phyloP scores from a whole-genome alignment of 164 flowering plant species.

The Nymphaea thermarum region DNA sequence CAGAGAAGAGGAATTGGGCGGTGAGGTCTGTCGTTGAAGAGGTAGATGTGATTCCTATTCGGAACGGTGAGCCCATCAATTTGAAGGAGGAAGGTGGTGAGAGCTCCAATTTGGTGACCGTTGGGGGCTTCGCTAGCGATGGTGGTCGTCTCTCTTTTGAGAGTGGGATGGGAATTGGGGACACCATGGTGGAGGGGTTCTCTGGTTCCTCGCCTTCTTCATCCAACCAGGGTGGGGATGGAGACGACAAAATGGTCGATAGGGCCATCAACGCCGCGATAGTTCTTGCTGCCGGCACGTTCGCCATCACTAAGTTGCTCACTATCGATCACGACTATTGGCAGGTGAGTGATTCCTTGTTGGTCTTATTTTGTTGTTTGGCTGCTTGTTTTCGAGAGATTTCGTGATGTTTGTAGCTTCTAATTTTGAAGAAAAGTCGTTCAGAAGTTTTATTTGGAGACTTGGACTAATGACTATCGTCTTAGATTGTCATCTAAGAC shows the following conservation, averaged over 20 bases:
- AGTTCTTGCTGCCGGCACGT: conserved; percentile 74
- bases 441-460: background rate
- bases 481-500: background rate
- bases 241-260: conserved; percentile 42
- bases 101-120: conserved; percentile 17
- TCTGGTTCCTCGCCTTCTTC: conserved; percentile 22
- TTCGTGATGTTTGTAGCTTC: background rate
- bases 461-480: background rate
- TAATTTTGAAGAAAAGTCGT: background rate
- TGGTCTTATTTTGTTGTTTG: background rate
- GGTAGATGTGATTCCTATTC: conserved; percentile 57
- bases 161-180: conserved; percentile 9
- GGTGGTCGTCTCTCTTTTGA: conserved; percentile 45
- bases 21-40: conserved; percentile 30
- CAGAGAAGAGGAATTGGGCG: conserved; percentile 12
- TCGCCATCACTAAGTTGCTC: conserved; percentile 64
- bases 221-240: conserved; percentile 15
- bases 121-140: conserved; percentile 43
- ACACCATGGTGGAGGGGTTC: conserved; percentile 27
- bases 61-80: conserved; percentile 40
- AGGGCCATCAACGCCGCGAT: conserved; percentile 65
- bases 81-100: conserved; percentile 34
- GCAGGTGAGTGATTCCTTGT: conserved; percentile 42
- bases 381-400: background rate
- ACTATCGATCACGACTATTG: conserved; percentile 76